Evolutionary conservation across 176 grass and related monocot species (phyloP).

Genomic region (Avena sativa): DNA sequence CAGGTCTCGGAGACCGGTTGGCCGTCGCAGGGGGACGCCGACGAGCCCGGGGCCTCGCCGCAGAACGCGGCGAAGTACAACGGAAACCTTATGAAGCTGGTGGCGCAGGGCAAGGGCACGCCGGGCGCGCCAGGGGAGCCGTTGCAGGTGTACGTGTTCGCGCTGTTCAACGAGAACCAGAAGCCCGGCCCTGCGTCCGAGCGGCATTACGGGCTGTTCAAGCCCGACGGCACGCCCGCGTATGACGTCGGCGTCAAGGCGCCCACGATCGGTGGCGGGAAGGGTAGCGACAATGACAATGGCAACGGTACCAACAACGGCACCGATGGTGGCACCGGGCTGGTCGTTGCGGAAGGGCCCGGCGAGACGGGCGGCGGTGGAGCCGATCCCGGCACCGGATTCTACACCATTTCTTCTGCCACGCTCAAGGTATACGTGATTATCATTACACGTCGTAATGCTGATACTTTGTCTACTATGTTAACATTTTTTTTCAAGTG

Average conservation of each 20-base stretch:
- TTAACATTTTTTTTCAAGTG: not conserved
- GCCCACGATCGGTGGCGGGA: conserved; percentile 33
- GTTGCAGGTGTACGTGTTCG: conserved; percentile 87
- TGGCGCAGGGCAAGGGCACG: conserved; percentile 71
- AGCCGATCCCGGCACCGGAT: conserved; percentile 37
- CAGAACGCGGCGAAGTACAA: conserved; percentile 86
- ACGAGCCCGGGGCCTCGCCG: conserved; percentile 74
- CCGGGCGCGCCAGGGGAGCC: conserved; percentile 60
- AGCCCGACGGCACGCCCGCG: conserved; percentile 74
- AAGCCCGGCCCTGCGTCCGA: conserved; percentile 85
- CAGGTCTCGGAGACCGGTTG: conserved; percentile 93
- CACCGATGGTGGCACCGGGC: conserved; percentile 30
- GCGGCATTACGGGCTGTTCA: conserved; percentile 88
- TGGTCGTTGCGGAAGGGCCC: conserved; percentile 57
- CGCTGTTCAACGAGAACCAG: conserved; percentile 89
- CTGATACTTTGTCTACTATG: not conserved
- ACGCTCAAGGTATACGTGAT: conserved; percentile 34
- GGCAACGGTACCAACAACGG: conserved; percentile 1
- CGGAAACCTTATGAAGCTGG: conserved; percentile 78
- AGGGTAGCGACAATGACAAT: conserved; percentile 1
- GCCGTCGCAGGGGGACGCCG: conserved; percentile 73
- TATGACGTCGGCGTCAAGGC: conserved; percentile 66
- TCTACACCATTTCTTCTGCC: conserved; percentile 64
- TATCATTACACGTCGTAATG: not conserved
- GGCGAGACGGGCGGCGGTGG: conserved; percentile 13